Percentiles rank a stretch among this genome's conserved stretches.
Conservation (phyloP, 169 alveolate genomes). For the Theileria equi region DNA sequence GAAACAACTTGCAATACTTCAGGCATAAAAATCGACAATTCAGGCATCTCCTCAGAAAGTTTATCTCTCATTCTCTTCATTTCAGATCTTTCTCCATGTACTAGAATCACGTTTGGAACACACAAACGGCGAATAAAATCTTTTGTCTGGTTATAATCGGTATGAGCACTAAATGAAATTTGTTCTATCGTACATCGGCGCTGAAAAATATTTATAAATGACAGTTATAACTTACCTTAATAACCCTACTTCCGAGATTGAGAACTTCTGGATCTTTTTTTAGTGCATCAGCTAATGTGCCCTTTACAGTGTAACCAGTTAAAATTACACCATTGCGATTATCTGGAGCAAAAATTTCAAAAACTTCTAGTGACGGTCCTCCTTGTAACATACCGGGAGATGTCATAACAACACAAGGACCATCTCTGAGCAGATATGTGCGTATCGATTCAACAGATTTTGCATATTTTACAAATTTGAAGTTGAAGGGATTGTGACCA, state of each 20-base stretch:
- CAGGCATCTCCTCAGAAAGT: slow-evolving; percentile 65
- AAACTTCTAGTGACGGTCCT: slow-evolving; percentile 93
- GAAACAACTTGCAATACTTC: slow-evolving; percentile 72
- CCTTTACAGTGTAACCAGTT: slow-evolving; percentile 97
- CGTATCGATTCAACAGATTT: slow-evolving; percentile 70
- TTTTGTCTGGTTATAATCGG: slow-evolving; percentile 93
- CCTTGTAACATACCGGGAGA: slow-evolving; percentile 98
- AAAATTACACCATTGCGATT: slow-evolving; percentile 90
- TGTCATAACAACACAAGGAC: slow-evolving; percentile 97
- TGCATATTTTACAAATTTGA: slow-evolving; percentile 84
- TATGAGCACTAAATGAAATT: slow-evolving; percentile 93
- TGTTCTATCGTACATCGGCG: slow-evolving; percentile 90
- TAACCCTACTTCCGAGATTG: slow-evolving; percentile 77
- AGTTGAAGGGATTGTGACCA: slow-evolving; percentile 91
- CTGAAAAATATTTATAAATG: slow-evolving; percentile 62
- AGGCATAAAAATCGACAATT: slow-evolving; percentile 73
- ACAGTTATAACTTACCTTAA: slow-evolving; percentile 43
- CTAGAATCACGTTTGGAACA: slow-evolving; percentile 93
- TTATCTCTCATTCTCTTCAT: slow-evolving; percentile 78
- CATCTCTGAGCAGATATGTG: slow-evolving; percentile 62
- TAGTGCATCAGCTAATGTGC: slow-evolving; percentile 94
- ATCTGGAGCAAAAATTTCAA: slow-evolving; percentile 94
- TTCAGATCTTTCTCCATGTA: slow-evolving; percentile 94
- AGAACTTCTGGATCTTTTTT: slow-evolving; percentile 88
- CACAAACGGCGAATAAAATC: slow-evolving; percentile 86